phyloP scores from a whole-genome alignment of 1,284 basidiomycete genomes.

The Moniliophthora roreri region DNA sequence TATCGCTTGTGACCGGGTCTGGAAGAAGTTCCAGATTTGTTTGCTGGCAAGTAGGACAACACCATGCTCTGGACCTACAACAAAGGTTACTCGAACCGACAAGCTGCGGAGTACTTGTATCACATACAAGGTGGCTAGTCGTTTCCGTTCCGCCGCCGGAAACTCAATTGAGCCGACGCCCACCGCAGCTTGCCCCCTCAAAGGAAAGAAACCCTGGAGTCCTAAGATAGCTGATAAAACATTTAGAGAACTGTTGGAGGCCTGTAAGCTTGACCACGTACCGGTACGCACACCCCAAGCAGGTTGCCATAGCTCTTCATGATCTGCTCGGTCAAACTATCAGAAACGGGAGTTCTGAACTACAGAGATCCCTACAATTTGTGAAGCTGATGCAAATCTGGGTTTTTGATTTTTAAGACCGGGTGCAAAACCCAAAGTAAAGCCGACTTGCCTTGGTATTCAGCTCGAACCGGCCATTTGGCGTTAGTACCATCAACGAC shows the following conservation, averaged over 20 bases:
- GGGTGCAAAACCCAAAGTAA: neutral
- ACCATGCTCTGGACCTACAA: constrained; percentile 46
- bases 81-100: constrained; percentile 7
- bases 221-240: constrained; percentile 75
- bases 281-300: constrained; percentile 97
- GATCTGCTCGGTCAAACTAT: constrained; percentile 48
- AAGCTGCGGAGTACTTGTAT: constrained; percentile 9
- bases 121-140: constrained; percentile 77
- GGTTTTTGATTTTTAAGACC: too few relatives aligned
- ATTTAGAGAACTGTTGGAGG: constrained; percentile 12
- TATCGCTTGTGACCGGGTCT: constrained; percentile 42
- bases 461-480: constrained; percentile 92
- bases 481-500: constrained; percentile 92
- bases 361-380: constrained; percentile 57
- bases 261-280: constrained; percentile 32
- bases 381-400: constrained; percentile 95
- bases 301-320: constrained; percentile 93
- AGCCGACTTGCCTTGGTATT: constrained; percentile 82
- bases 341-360: constrained; percentile 16
- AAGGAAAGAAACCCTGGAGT: constrained; percentile 88
- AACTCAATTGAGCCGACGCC: constrained; percentile 90
- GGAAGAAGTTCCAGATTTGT: constrained; percentile 71
- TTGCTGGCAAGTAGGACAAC: constrained; percentile 73
- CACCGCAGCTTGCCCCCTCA: constrained; percentile 86
- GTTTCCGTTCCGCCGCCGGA: constrained; percentile 74